These are phyloP conservation scores for Bruguiera parviflora DNA, from an alignment of 345 rosid species.

Conservation along the genomic window DNA sequence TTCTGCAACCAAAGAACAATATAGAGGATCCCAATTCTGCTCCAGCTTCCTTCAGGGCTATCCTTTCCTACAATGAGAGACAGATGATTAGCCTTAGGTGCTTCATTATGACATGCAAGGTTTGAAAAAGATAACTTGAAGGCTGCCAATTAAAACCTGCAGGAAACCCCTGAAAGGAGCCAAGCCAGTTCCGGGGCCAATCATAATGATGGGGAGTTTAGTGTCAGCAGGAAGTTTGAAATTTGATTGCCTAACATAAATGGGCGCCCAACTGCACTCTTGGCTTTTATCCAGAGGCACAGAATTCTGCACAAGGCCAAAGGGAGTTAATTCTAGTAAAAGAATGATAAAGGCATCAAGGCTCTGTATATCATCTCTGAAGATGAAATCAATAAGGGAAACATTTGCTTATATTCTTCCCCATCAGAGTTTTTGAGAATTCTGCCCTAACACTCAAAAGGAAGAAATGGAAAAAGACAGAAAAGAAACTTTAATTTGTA, in stretches of 20 bases:
- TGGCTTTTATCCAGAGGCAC: constrained; percentile 58
- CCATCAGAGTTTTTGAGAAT: neutral
- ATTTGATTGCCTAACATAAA: constrained; percentile 85
- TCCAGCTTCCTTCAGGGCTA: constrained; percentile 69
- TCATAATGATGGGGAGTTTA: constrained; percentile 80
- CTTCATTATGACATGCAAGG: neutral
- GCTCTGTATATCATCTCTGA: no score
- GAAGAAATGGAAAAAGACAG: neutral
- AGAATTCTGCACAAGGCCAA: constrained; percentile 44
- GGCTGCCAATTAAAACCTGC: constrained; percentile 44
- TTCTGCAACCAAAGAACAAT: constrained; percentile 94
- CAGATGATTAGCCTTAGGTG: constrained; percentile 4
- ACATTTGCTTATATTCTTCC: no score
- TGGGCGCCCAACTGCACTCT: constrained; percentile 79
- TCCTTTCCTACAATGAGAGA: constrained; percentile 58
- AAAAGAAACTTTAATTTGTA: neutral
- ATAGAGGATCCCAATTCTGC: constrained; percentile 73
- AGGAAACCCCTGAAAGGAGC: constrained; percentile 99
- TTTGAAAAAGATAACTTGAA: neutral
- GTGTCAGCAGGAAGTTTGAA: constrained; percentile 84
- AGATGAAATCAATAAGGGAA: no score
- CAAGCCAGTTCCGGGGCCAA: constrained; percentile 97
- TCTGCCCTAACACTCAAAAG: neutral
- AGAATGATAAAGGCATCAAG: neutral
- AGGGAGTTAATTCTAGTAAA: neutral